A percentile compares a stretch with the other conserved stretches of the same genome.
These are phyloP conservation scores for Pyricularia sp. DNA, from an alignment of 2,329 filamentous ascomycete genomes.

Conservation along the genomic window DNA sequence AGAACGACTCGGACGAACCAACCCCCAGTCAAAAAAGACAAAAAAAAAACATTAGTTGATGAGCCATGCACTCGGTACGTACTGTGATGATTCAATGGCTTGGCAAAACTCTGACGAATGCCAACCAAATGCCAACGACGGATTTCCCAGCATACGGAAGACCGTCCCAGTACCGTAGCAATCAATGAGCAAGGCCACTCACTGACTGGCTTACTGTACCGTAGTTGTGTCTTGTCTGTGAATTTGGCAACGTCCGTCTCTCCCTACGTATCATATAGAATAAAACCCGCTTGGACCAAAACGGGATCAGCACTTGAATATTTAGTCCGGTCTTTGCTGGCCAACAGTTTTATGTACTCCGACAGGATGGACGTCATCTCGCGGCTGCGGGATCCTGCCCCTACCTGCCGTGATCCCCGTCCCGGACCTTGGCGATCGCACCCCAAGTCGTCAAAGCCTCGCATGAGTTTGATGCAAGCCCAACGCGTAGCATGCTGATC, in stretches of 20 bases:
- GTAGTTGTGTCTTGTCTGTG: no score
- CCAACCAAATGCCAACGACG: neutral
- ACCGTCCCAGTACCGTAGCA: neutral
- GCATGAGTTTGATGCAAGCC: neutral
- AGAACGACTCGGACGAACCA: neutral
- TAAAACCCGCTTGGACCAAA: neutral
- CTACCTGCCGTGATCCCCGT: neutral
- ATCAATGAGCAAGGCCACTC: neutral
- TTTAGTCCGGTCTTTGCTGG: neutral
- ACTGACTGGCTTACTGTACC: no score
- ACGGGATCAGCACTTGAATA: neutral
- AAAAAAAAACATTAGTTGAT: neutral
- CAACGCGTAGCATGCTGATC: slow-evolving; percentile 1
- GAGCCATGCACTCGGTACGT: neutral
- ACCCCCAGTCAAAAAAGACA: neutral
- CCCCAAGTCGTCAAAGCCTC: neutral
- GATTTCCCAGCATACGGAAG: neutral
- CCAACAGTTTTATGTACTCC: neutral
- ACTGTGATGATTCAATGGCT: neutral
- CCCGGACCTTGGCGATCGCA: neutral
- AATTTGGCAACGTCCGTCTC: neutral
- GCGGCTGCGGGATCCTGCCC: neutral
- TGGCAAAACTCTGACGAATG: neutral
- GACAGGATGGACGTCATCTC: neutral
- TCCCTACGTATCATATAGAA: neutral